A percentile compares a stretch with the other conserved stretches of the same genome.
phyloP scores from a whole-genome alignment of 177 flowering plant genomes.

The Vitis hybrid region DNA sequence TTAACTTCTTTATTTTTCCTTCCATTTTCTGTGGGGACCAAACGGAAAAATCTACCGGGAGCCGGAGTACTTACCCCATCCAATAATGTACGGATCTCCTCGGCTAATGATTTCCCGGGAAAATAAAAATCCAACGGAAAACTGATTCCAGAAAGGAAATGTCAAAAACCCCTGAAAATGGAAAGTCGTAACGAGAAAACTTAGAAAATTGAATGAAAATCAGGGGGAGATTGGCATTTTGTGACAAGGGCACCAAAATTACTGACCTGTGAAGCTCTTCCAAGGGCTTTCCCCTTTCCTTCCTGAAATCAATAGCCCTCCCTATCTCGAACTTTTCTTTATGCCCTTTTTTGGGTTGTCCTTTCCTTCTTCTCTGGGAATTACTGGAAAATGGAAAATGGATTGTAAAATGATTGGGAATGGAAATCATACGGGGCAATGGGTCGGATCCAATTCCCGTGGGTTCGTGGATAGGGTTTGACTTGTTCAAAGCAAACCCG shows the following conservation, averaged over 20 bases:
- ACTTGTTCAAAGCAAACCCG: no score
- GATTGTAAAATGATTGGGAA: no score
- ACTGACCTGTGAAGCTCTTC: not conserved
- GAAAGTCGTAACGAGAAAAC: slow-evolving; percentile 1
- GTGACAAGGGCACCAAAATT: not conserved
- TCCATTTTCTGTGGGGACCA: not conserved
- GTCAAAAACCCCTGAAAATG: slow-evolving; percentile 16
- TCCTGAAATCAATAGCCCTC: not conserved
- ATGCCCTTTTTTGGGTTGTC: no score
- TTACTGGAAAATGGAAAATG: no score
- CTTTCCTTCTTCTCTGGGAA: no score
- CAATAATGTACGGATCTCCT: slow-evolving; percentile 21
- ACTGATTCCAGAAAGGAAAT: slow-evolving; percentile 12
- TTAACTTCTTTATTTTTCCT: not conserved
- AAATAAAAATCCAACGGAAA: slow-evolving; percentile 3
- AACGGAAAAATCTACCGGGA: not conserved
- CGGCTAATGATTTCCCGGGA: not conserved
- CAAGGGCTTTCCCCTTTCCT: not conserved
- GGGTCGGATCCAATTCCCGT: no score
- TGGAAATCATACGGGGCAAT: no score
- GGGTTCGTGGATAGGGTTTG: no score
- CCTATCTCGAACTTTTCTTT: not conserved
- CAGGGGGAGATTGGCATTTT: no score
- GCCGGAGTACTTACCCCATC: slow-evolving; percentile 38
- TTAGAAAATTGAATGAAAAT: not conserved